A percentile compares a stretch with the other conserved stretches of the same genome.
phyloP scores from a whole-genome alignment of 306 rosid species.

The Quercus robur region DNA sequence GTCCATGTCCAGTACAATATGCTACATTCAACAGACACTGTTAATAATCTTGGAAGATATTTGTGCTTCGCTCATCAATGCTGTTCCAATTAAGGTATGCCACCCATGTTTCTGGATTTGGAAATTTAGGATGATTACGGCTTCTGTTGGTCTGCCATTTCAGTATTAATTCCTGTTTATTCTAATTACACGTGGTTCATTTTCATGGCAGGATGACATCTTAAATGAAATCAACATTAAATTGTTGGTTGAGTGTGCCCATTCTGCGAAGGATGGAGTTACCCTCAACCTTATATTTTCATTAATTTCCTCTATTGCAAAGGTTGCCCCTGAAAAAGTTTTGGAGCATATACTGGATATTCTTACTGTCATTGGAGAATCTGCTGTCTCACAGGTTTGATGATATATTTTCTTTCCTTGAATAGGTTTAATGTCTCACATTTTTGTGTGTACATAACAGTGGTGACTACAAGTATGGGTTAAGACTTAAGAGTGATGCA shows the following conservation, averaged over 20 bases:
- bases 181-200: neutral
- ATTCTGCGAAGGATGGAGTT: conserved; percentile 39
- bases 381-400: conserved; percentile 76
- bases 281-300: conserved; percentile 79
- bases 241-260: conserved; percentile 66
- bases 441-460: neutral
- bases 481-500: too few species aligned
- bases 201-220: conserved; percentile 45
- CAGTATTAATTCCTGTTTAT: neutral
- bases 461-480: neutral
- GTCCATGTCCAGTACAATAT: conserved; percentile 20
- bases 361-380: conserved; percentile 64
- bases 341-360: conserved; percentile 64
- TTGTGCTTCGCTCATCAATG: conserved; percentile 39
- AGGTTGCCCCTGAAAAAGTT: conserved; percentile 56
- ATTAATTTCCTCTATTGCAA: conserved; percentile 57
- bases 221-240: conserved; percentile 41
- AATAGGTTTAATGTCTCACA: neutral
- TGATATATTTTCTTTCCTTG: conserved; percentile 14
- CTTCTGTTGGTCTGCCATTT: neutral
- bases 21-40: conserved; percentile 71
- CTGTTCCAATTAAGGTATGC: conserved; percentile 36
- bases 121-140: conserved; percentile 6
- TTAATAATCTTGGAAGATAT: conserved; percentile 78
- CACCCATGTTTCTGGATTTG: neutral